Evolutionary conservation across 2,329 filamentous ascomycete species (phyloP), one percentile per base, ranked within the genome.

Genomic region (Bipolaris sorokiniana): DNA sequence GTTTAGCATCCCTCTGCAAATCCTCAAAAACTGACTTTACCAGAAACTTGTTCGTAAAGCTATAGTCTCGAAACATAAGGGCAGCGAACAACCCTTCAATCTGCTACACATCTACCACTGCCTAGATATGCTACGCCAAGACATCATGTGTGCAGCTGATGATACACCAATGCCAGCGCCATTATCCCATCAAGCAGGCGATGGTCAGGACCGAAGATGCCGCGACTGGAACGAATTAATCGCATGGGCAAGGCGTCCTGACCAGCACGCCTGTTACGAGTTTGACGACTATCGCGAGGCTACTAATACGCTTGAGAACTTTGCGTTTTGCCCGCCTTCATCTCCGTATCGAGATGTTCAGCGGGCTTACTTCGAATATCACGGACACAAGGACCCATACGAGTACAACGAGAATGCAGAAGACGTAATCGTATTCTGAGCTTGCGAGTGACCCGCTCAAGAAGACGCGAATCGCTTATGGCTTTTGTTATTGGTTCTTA

Each of bases 211-310:
- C 26, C 67, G 72, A 38, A 62, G 62, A 56, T 76, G 73, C 28
- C 68, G 72, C 9, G 63, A 73, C 45, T 76, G 73, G 73, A 52
- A 65, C 33, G 71, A 73, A 45, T 54, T 76, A 62, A 61, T 62
- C 2, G 58, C 62, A 1, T 76, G 73, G 73, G 72, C 72, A n/a
- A 69, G 57, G 22, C 65, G 65, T 11, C 63, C 63, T 15, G 70
- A 75, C 16, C 68, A 67, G 36, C 59, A 75, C 48, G 73, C 73
- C 54, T 76, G 73, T 46, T 69, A 70, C 45, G 55, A 64, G 7
- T 72, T 74, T 23, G 68, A 75, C 46, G 73, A 76, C 54, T 76
- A 76, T 54, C 70, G 70, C 15, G 72, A 75, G 34, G 70, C 69
- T 23, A 71, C 69, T n/a, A 71, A 76, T 52, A 71, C 70, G 7